phyloP scores from a whole-genome alignment of 2,329 filamentous ascomycete genomes.

The Pseudogymnoascus sp. region DNA sequence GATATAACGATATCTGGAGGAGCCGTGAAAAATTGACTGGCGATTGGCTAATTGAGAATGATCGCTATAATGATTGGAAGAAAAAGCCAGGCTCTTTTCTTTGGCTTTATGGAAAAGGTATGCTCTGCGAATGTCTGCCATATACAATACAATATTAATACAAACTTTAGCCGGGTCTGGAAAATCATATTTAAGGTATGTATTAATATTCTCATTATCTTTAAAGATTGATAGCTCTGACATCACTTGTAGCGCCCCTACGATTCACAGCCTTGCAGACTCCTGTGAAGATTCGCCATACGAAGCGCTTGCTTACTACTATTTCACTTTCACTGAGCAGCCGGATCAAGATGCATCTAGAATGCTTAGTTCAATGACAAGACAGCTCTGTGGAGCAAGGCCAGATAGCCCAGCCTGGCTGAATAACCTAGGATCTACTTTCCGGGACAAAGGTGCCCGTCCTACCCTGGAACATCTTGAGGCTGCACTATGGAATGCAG shows the following conservation, averaged over 20 bases:
- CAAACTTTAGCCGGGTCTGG: constrained; percentile 5
- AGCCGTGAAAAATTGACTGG: constrained; percentile 6
- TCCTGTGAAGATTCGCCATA: constrained; percentile 6
- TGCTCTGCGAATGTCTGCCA: background rate
- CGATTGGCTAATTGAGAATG: constrained; percentile 12
- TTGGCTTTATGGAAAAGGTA: constrained; percentile 15
- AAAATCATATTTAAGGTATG: constrained; percentile 10
- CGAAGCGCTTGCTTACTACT: constrained; percentile 18
- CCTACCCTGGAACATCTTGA: constrained; percentile 4
- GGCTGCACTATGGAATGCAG: background rate
- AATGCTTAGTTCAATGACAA: constrained; percentile 20
- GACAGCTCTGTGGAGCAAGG: constrained; percentile 12
- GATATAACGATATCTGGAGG: constrained; percentile 8
- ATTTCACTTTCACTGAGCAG: constrained; percentile 19
- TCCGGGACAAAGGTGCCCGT: background rate
- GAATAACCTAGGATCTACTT: background rate
- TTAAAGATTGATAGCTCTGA: background rate
- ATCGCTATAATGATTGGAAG: constrained; percentile 9
- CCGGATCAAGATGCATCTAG: constrained; percentile 13
- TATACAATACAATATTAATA: background rate
- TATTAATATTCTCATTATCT: background rate
- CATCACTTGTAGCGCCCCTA: background rate
- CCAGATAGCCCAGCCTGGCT: constrained; percentile 11
- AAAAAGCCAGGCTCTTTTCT: constrained; percentile 8
- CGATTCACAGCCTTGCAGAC: constrained; percentile 8